Conservation (phyloP, 192 early-diverging fungal species). For the Backusella liffmaniae region DNA sequence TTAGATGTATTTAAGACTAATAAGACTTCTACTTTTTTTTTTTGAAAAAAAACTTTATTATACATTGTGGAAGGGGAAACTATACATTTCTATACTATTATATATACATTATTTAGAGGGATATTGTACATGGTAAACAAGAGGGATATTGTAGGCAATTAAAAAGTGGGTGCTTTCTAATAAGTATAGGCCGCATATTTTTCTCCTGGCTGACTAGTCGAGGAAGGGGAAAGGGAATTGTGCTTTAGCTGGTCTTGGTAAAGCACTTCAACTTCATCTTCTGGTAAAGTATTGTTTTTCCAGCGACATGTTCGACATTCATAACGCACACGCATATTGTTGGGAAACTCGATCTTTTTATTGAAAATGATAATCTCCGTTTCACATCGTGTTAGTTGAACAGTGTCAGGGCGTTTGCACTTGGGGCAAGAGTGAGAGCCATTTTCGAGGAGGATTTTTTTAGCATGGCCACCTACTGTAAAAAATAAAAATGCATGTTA, state of each 20-base stretch:
- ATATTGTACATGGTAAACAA: background rate
- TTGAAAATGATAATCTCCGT: conserved; percentile 33
- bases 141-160: background rate
- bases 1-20: background rate
- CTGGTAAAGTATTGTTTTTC: conserved; percentile 32
- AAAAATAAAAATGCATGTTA: background rate
- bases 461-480: conserved; percentile 26
- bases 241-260: background rate
- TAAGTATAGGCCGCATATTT: background rate
- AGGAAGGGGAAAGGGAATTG: background rate
- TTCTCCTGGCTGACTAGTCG: background rate
- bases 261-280: background rate
- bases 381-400: conserved; percentile 35
- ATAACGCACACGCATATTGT: conserved; percentile 33
- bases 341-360: conserved; percentile 27
- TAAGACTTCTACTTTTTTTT: background rate
- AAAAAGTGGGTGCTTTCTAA: background rate
- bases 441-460: conserved; percentile 34
- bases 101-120: background rate
- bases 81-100: background rate
- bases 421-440: conserved; percentile 33
- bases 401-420: conserved; percentile 24
- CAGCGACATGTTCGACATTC: conserved; percentile 34
- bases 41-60: background rate
- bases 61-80: background rate